A percentile compares a stretch with the other conserved stretches of the same genome.
These are phyloP conservation scores for Sphenostylis stenocarpa DNA, from an alignment of 306 rosid genomes.

Conservation along the genomic window DNA sequence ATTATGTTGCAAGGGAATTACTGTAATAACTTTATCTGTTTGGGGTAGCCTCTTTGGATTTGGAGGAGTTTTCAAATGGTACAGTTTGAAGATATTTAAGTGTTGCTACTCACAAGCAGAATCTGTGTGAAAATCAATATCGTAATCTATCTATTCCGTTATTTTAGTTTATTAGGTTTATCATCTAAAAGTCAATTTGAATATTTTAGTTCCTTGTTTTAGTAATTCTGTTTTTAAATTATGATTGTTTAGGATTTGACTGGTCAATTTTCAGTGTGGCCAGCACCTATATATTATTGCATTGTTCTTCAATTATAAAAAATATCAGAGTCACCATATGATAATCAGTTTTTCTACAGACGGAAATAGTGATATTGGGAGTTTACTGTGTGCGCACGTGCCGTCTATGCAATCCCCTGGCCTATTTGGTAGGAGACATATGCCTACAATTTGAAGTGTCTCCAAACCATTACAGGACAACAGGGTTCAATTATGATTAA, in stretches of 20 bases:
- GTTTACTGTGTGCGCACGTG: neutral
- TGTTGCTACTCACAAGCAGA: neutral
- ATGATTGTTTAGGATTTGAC: neutral
- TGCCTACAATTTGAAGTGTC: neutral
- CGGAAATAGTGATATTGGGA: neutral
- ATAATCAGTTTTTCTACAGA: neutral
- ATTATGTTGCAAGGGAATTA: neutral
- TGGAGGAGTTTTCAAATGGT: neutral
- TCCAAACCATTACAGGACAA: neutral
- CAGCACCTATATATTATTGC: neutral
- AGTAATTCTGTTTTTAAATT: neutral
- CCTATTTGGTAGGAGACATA: neutral
- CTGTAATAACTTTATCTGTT: neutral
- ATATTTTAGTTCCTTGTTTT: neutral
- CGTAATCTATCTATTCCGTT: neutral
- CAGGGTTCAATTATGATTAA: neutral
- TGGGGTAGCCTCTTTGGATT: neutral
- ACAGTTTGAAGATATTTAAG: neutral
- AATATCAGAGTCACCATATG: neutral
- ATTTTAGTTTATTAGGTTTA: neutral
- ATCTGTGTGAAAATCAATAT: neutral
- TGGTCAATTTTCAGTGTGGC: neutral
- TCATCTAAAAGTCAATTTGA: neutral
- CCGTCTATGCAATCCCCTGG: neutral
- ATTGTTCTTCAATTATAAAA: neutral